Evolutionary conservation across 345 rosid species (phyloP), one percentile per base, ranked within the genome.

Genomic region (Rubroshorea leprosula): DNA sequence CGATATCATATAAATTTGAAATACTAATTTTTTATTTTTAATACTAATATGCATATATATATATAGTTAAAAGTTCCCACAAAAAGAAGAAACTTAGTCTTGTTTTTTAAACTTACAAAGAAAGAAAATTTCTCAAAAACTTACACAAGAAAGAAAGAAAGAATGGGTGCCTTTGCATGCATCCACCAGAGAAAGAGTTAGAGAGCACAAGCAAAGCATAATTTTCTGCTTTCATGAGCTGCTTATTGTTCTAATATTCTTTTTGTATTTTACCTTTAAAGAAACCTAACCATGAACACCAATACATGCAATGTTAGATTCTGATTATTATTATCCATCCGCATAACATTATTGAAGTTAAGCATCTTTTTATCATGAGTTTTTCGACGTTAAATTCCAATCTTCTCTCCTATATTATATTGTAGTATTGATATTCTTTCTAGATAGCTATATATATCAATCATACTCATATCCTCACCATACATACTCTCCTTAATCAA

Each of bases 321-420:
- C 83, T 64, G 73, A 76, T n/a, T n/a, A n/a, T n/a, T n/a, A n/a
- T 72, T 82, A 78, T 60, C 76, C 46, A 49, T 69, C 59, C 58
- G 60, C 63, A 70, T 50, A 60, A 54, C 82, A 79, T 77, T 82
- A 75, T 79, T 79, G n/a, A n/a, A n/a, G n/a, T 46, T 71, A 72
- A 77, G 84, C 84, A 79, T 82, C 87, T 79, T 75, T 77, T n/a
- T n/a, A 74, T 74, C 77, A 35, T 56, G 26, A 58, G 59, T 43
- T 76, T 50, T 65, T 43, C 57, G 50, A n/a, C n/a, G n/a, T n/a
- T n/a, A n/a, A n/a, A n/a, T n/a, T 70, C 73, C 66, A 72, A 69
- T 73, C 60, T 64, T 67, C 67, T 64, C 71, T 75, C 64, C 68
- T 65, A 76, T 75, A n/a, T n/a, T n/a, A n/a, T 75, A 75, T 83